Base-by-base conservation (phyloP, 2,329 filamentous ascomycete genomes). In the Curvularia sp. region DNA sequence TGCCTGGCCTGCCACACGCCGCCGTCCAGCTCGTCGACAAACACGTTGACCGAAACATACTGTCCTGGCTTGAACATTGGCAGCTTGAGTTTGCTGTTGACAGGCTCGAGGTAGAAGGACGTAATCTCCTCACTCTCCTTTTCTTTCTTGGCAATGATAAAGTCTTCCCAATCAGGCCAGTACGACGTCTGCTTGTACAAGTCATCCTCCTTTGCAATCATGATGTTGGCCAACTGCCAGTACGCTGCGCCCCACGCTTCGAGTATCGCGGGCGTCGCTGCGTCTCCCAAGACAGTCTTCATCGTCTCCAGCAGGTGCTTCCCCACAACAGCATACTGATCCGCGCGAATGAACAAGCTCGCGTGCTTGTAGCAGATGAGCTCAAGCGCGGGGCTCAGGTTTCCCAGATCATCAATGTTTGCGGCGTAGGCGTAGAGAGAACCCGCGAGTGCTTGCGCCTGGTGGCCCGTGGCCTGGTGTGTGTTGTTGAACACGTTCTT, bases 281-380 rank as follows among this genome's bases (percentile, higher is more conserved):
- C 89, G 13, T 70, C 82, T 3, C 89, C 89, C 1, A 93, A 83
- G 0, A 92, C 85, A 42, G 86, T 81, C 23, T 81, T 82, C 77
- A 93, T 90, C 1, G 89, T 87, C 25, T 82, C 81, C 42, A 93
- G 81, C 12, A 93, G 82, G 70, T 89, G 87, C 68, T 86, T 85
- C 54, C 87, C 89, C 3, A 93, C 89, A 42, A 91, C 84, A 32
- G 83, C 81, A 75, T 92, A 93, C 61, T 92, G 87, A 38, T 89
- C 86, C 0, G 89, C 84, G 54, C 80, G 80, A 70, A 93, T 87
- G 67, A 86, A 86, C 1, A 93, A 81, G 0, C 87, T 89, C 58
- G 85, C 89, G 74, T 93, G 90, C 77, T 92, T 92, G 74, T 92
- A 86, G 74, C 87, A 89, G 64, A 94, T 92, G 68, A 88, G 84